Evolutionary conservation across 106 monocot species (phyloP), one percentile per base, ranked within the genome.

Genomic region (Narthecium ossifragum): DNA sequence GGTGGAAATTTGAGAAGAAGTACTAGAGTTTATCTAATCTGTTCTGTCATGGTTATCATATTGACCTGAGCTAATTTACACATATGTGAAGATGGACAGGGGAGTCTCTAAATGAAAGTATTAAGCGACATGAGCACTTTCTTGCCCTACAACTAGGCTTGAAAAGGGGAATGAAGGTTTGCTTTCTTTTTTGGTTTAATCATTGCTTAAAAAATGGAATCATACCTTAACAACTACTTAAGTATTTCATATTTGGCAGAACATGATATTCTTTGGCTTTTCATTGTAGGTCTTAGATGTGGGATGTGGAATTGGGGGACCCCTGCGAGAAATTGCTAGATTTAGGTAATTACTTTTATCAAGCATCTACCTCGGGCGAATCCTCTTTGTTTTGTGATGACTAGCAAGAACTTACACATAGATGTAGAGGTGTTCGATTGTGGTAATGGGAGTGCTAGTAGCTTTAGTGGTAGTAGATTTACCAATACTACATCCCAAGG

Each of bases 261-360:
- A n/a, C n/a, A n/a, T n/a, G n/a, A n/a, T n/a, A n/a, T n/a, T 52
- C 24, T 17, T 46, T 46, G 38, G 5, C 22, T 6, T 59, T 15
- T 12, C 3, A 52, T 58, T 77, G 17, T 43, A 94, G 94, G 94
- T 89, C 36, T 75, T 94, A 64, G 94, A 94, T 78, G 89, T 94
- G 59, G 94, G 94, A 38, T 94, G 94, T 60, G 94, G 94, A 53
- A 77, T 94, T 70, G 94, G 94, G 56, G 94, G 94, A 47, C 94
- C 94, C 48, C 56, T 94, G 18, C 62, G 94, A 53, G 94, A 94
- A 70, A 89, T 94, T 61, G 68, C 89, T 53, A 86, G 85, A 73
- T 94, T 94, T 58, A 94, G 94, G 94, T 80, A 69, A 61, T 39
- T 39, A 1, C 12, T 39, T 9, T 39, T 1, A 11, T 39, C 39